Base-by-base conservation (phyloP, 345 rosid genomes). In the Firmiana major region DNA sequence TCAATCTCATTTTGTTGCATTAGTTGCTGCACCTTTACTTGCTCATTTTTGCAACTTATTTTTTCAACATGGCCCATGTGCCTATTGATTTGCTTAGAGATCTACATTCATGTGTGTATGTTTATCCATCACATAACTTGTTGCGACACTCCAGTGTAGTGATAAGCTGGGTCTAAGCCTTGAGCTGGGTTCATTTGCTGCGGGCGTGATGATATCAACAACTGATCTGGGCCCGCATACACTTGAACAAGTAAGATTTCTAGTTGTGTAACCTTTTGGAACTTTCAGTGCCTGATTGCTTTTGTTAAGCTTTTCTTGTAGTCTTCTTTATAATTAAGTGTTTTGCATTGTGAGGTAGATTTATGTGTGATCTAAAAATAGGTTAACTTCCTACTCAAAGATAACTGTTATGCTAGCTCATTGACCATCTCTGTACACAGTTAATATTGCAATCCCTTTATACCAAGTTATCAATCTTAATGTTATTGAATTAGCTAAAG, bases 171-270 rank as follows among this genome's bases (percentile, higher is more conserved):
- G 98, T 78, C 86, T 96, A 79, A 93, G 99, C 86, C 93, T 96
- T 82, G 99, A 96, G 88, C 81, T 92, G 86, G 99, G 99, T 58
- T 96, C 99, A 13, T 96, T 96, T 82, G 99, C 99, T 80, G 97
- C 99, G 42, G 99, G 99, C 49, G 94, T 96, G 85, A 93, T 96
- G 99, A 96, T 96, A 81, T 93, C 99, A 78, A 93, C 98, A 55
- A 91, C 99, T 74, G 98, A 93, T 88, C 97, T 93, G 63, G 97
- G 86, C 69, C 98, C 92, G 73, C 98, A 96, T 81, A 93, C 99
- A 36, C 92, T 93, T 74, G 98, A 96, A 82, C 99, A 92, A 79
- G 99, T 93, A 88, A 83, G 88, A 73, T 34, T 58, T 66, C 79
- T 24, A 62, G 62, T 78, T 64, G 2, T 55, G 36, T 34, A 58